These are phyloP conservation scores for Calonectria leucothoes DNA, from an alignment of 2,329 filamentous ascomycete genomes.

Conservation along the genomic window DNA sequence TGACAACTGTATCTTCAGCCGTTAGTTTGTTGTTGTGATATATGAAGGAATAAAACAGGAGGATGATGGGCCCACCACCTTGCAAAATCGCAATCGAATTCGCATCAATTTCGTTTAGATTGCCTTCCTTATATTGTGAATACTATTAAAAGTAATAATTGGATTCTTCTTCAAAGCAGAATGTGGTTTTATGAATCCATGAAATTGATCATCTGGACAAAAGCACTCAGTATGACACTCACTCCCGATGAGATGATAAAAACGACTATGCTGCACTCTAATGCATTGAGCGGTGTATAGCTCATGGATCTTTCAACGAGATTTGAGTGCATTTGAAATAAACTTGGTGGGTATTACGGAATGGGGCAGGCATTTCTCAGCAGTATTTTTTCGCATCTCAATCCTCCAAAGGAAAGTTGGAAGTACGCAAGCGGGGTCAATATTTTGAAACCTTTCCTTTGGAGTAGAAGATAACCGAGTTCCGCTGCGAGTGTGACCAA, in stretches of 20 bases:
- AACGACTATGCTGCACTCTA: neutral
- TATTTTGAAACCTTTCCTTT: slow-evolving; percentile 14
- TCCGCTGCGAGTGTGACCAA: neutral
- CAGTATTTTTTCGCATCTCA: neutral
- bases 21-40: neutral
- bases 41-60: neutral
- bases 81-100: neutral
- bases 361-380: neutral
- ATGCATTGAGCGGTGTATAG: neutral
- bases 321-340: neutral
- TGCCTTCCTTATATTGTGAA: neutral
- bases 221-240: neutral
- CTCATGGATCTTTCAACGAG: too few species aligned
- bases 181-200: neutral
- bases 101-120: neutral
- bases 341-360: too few species aligned
- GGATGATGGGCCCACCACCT: neutral
- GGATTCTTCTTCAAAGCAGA: neutral
- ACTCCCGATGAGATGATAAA: neutral
- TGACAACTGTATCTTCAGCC: neutral
- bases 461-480: slow-evolving; percentile 16
- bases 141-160: neutral
- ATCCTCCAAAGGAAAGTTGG: neutral
- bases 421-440: neutral
- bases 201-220: neutral